Evolutionary conservation across 2,329 filamentous ascomycete species (phyloP), one percentile per base, ranked within the genome.

Genomic region (Ilyonectria destructans): DNA sequence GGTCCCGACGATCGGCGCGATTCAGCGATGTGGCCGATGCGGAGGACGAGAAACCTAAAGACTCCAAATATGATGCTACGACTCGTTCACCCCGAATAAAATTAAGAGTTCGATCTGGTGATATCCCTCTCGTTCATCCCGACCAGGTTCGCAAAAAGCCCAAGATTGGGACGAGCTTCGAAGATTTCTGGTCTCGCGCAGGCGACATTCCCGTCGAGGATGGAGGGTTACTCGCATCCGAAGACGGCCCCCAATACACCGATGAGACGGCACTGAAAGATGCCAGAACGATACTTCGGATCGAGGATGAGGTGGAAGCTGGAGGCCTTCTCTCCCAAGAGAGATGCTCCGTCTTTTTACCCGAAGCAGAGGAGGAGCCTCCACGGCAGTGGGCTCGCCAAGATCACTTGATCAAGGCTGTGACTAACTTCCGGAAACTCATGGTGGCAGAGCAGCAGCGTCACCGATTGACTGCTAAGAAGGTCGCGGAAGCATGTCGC

Each of bases 321-420:
- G 95, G 95, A 17, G 94, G 94, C 2, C 79, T 95, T 4, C 85
- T 98, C 31, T 94, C 92, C 58, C 83, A 87, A 61, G 89, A 90
- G 67, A 86, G 87, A 67, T 96, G 93, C 77, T 91, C 91, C 2
- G 83, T 92, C 26, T 96, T 93, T 74, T 86, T 91, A 19, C 93
- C 93, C 0, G 93, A 96, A 70, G 85, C 90, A 13, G 84, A 84
- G 67, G 91, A 93, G 64, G 93, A 97, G 74, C 93, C 93, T 0
- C 88, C 90, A 0, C 87, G 88, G 59, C 94, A 96, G 76, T 98
- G 94, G 85, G 91, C 92, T n/a, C 95, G 97, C 73, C 88, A 90
- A 77, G 95, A 98, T 77, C 93, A 98, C 78, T 86, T 98, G 60
- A 86, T 93, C 52, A 91, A 91, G 54, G 95, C 97, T 69, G 91